Percentiles rank a stretch among this genome's conserved stretches.
Conservation (phyloP, 208 protist genomes). For the Trypanosomatidae sp. region DNA sequence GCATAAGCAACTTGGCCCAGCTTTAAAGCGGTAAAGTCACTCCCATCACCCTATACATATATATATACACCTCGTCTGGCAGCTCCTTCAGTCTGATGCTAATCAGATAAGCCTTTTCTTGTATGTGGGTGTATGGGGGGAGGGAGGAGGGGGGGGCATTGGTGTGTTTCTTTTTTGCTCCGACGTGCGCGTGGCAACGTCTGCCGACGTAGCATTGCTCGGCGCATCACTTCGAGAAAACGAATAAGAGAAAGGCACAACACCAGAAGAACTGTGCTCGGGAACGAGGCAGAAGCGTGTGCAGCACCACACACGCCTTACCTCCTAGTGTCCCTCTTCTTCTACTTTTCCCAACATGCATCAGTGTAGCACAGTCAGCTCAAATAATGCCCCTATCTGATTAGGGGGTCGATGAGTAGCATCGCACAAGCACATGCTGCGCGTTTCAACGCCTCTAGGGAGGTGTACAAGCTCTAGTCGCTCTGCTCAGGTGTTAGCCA, state of each 20-base stretch:
- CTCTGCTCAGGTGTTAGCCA: background rate
- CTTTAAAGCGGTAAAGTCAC: background rate
- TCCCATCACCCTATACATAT: background rate
- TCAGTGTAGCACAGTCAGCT: background rate
- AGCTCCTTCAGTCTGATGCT: background rate
- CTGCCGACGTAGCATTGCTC: background rate
- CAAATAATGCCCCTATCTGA: background rate
- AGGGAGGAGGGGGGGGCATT: background rate
- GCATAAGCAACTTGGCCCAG: background rate
- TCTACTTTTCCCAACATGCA: background rate
- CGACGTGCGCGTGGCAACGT: background rate
- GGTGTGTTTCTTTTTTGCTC: background rate
- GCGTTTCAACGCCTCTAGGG: background rate
- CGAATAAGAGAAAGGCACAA: background rate
- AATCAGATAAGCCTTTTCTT: background rate
- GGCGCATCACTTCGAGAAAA: background rate
- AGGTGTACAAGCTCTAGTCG: background rate
- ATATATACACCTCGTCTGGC: background rate
- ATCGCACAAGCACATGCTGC: background rate
- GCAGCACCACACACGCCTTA: background rate
- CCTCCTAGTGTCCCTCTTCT: background rate
- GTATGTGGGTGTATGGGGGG: too few species aligned
- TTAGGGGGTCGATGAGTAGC: background rate
- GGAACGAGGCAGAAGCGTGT: background rate
- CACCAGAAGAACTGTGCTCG: background rate